These are phyloP conservation scores for Discostella stelligeroides DNA, from an alignment of 108 stramenopile species.

Conservation along the genomic window DNA sequence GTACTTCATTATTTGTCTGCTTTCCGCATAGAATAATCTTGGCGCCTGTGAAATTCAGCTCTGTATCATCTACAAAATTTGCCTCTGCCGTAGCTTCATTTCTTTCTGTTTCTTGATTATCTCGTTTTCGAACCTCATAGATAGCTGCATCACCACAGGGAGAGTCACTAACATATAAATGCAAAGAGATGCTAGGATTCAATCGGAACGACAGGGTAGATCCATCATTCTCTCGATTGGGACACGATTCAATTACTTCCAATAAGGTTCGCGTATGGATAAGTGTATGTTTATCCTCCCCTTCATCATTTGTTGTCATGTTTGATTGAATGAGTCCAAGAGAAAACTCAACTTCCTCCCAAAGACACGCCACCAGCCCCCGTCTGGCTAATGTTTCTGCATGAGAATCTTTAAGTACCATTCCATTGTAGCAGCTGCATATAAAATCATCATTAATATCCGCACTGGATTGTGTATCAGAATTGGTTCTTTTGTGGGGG, in stretches of 20 bases:
- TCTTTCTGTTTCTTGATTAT: not conserved
- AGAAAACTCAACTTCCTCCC: constrained; percentile 64
- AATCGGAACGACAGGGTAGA: constrained; percentile 47
- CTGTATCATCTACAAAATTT: constrained; percentile 20
- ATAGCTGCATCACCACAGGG: constrained; percentile 95
- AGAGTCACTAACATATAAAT: constrained; percentile 91
- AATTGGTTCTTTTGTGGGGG: not conserved
- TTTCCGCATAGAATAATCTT: constrained; percentile 67
- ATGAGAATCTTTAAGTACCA: constrained; percentile 87
- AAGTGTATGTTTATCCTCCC: not conserved
- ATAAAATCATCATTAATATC: constrained; percentile 17
- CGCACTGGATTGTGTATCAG: not conserved
- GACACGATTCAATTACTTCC: constrained; percentile 1
- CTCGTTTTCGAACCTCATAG: constrained; percentile 54
- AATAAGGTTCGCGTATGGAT: constrained; percentile 10
- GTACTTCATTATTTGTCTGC: constrained; percentile 11
- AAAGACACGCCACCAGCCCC: constrained; percentile 74
- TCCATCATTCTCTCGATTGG: constrained; percentile 5
- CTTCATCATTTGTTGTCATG: constrained; percentile 4
- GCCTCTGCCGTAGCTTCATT: not conserved
- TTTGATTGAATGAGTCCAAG: constrained; percentile 8
- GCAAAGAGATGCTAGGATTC: constrained; percentile 56
- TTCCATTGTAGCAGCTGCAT: constrained; percentile 55
- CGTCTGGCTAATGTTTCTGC: constrained; percentile 90
- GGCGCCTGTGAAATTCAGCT: constrained; percentile 84